Conservation (phyloP, 306 rosid genomes). For the Lupinus albus region DNA sequence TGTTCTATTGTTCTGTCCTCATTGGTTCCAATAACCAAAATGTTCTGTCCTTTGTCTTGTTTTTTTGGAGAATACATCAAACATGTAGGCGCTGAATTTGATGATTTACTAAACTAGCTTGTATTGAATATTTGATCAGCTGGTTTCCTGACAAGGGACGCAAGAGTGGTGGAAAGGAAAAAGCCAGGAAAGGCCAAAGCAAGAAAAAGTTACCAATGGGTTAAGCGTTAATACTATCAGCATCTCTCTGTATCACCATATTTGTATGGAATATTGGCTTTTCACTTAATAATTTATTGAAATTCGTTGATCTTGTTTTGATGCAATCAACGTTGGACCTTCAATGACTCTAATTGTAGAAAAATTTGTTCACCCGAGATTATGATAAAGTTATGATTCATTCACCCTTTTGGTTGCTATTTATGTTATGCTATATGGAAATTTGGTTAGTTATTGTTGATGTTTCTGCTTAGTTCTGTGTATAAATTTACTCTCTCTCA, state of each 20-base stretch:
- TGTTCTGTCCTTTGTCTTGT: too few species aligned
- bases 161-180: conserved; percentile 94
- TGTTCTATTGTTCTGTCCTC: too few species aligned
- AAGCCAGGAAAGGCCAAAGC: conserved; percentile 98
- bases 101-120: conserved; percentile 37
- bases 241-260: conserved; percentile 20
- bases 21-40: too few species aligned
- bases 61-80: too few species aligned
- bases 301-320: conserved; percentile 32
- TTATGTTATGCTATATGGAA: neutral
- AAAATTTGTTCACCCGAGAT: conserved; percentile 34
- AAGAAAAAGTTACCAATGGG: conserved; percentile 99
- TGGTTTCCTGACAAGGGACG: conserved; percentile 92
- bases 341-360: conserved; percentile 28
- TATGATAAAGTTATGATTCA: conserved; percentile 24
- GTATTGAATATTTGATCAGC: conserved; percentile 52
- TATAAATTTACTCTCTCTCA: too few species aligned
- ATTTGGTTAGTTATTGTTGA: too few species aligned
- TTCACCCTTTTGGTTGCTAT: conserved; percentile 29
- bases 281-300: conserved; percentile 42
- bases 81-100: neutral
- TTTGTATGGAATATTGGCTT: conserved; percentile 42
- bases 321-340: conserved; percentile 24
- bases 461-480: too few species aligned
- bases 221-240: conserved; percentile 67